A percentile compares a stretch with the other conserved stretches of the same genome.
These are phyloP conservation scores for Sambucus nigra DNA, from an alignment of 129 eudicot genomes.

Conservation along the genomic window DNA sequence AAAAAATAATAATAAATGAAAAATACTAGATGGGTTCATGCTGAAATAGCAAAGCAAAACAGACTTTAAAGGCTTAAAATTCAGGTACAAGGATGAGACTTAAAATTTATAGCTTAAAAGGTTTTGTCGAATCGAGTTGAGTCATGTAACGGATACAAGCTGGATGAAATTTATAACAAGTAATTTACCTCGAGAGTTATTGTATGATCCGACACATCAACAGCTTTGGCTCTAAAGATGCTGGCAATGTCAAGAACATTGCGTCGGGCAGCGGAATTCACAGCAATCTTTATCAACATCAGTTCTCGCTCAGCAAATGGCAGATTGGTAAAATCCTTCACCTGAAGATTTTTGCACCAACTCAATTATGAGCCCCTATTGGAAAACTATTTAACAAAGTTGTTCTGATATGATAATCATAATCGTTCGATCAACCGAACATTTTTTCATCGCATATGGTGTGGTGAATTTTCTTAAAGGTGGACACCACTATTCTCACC, in stretches of 20 bases:
- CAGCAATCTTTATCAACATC: slow-evolving; percentile 87
- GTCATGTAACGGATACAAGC: not conserved
- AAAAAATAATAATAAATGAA: not conserved
- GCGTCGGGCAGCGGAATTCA: slow-evolving; percentile 78
- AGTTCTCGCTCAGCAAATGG: slow-evolving; percentile 90
- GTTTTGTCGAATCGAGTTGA: not conserved
- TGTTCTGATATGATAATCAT: too few relatives aligned
- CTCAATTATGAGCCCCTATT: too few relatives aligned
- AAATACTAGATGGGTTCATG: not conserved
- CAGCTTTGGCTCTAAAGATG: slow-evolving; percentile 90
- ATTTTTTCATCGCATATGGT: too few relatives aligned
- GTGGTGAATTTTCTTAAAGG: not conserved
- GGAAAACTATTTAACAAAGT: too few relatives aligned
- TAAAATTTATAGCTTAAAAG: too few relatives aligned
- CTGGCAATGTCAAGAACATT: slow-evolving; percentile 94
- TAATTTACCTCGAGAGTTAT: slow-evolving; percentile 72
- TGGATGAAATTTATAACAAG: not conserved
- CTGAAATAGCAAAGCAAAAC: not conserved
- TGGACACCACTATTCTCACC: slow-evolving; percentile 38
- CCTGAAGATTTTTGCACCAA: slow-evolving; percentile 32
- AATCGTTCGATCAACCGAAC: too few relatives aligned
- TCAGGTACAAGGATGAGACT: too few relatives aligned
- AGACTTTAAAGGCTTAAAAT: too few relatives aligned
- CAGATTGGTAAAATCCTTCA: slow-evolving; percentile 56
- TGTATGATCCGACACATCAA: slow-evolving; percentile 93